These are phyloP conservation scores for Linaria vulgaris DNA, from an alignment of 257 asterid species.

Conservation along the genomic window DNA sequence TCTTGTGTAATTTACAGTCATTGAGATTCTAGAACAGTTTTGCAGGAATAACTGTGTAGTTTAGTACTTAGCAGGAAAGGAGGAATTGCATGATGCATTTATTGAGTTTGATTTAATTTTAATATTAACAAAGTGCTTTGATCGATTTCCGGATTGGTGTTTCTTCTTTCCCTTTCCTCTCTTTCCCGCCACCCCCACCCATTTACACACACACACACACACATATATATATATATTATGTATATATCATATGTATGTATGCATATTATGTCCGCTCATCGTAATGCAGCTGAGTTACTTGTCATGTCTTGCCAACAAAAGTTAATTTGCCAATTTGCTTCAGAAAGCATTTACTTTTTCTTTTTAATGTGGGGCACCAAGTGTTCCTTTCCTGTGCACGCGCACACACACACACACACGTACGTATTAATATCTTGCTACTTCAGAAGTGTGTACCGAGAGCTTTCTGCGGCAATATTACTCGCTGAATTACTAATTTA, in stretches of 20 bases:
- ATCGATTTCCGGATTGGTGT: slow-evolving; percentile 27
- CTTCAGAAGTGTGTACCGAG: slow-evolving; percentile 17
- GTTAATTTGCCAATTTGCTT: too few species aligned
- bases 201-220: too few species aligned
- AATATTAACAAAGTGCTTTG: slow-evolving; percentile 48
- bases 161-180: not conserved
- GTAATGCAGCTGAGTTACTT: too few species aligned
- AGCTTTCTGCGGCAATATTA: slow-evolving; percentile 14
- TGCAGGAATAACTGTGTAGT: slow-evolving; percentile 64
- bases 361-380: too few species aligned
- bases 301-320: too few species aligned
- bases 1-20: slow-evolving; percentile 66
- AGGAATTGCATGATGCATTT: slow-evolving; percentile 47
- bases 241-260: too few species aligned
- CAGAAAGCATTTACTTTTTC: too few species aligned
- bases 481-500: not conserved
- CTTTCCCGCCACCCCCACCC: not conserved
- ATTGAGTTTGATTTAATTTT: slow-evolving; percentile 50
- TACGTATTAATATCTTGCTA: not conserved
- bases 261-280: too few species aligned
- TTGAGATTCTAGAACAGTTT: slow-evolving; percentile 58
- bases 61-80: slow-evolving; percentile 43
- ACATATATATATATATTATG: too few species aligned
- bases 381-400: too few species aligned
- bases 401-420: too few species aligned